Evolutionary conservation across 2,329 filamentous ascomycete species (phyloP).

Genomic region (Thelonectria rubi): DNA sequence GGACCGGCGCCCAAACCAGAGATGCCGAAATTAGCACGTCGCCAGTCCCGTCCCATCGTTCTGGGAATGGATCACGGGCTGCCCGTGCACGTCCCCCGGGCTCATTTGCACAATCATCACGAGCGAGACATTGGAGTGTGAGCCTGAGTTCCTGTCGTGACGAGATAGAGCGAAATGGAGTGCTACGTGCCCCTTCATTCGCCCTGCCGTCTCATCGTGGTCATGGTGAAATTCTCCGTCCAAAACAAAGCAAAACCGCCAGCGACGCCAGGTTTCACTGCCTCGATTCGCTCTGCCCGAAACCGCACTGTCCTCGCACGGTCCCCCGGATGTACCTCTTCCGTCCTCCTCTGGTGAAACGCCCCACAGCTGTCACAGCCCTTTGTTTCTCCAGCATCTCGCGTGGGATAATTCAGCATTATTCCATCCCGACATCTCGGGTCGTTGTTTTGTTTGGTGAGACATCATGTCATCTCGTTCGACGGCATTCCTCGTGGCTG

Average conservation of each 20-base stretch:
- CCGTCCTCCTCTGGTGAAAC: slow-evolving; percentile 10
- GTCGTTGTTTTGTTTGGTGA: slow-evolving; percentile 28
- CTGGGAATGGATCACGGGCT: slow-evolving; percentile 38
- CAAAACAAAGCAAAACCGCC: slow-evolving; percentile 8
- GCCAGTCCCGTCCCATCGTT: slow-evolving; percentile 36
- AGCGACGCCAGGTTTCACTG: slow-evolving; percentile 14
- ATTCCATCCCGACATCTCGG: slow-evolving; percentile 28
- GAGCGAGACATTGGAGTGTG: too few species aligned
- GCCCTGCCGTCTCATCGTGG: not conserved
- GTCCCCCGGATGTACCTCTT: slow-evolving; percentile 21
- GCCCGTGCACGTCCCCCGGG: slow-evolving; percentile 23
- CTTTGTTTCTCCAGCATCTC: slow-evolving; percentile 39
- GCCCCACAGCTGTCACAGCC: slow-evolving; percentile 36
- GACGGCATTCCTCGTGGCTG: not conserved
- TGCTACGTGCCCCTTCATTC: not conserved
- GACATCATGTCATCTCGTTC: not conserved
- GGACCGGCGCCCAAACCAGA: slow-evolving; percentile 32
- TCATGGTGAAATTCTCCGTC: slow-evolving; percentile 5
- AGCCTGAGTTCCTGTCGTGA: too few species aligned
- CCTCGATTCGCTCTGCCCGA: not conserved
- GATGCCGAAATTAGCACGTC: slow-evolving; percentile 42
- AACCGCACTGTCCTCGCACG: slow-evolving; percentile 32
- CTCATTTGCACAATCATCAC: slow-evolving; percentile 16
- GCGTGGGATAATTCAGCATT: slow-evolving; percentile 20
- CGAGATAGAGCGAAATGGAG: not conserved